These are phyloP conservation scores for Suillus placidus DNA, from an alignment of 768 basidiomycete species.

Conservation along the genomic window DNA sequence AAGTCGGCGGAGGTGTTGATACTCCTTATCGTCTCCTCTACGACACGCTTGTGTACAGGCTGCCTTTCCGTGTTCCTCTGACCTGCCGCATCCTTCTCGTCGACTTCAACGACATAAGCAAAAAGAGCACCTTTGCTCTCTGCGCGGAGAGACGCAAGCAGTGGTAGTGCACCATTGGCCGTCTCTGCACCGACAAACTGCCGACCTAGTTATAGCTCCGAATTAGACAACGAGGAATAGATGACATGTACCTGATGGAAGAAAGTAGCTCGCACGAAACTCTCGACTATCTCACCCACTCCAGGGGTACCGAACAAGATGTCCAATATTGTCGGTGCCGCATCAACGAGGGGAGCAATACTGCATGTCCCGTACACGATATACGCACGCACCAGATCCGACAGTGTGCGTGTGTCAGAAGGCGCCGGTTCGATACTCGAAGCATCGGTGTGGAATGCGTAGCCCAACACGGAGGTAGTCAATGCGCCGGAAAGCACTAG, in stretches of 20 bases:
- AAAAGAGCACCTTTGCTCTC: slow-evolving; percentile 78
- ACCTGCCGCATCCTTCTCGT: slow-evolving; percentile 55
- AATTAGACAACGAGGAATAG: not conserved
- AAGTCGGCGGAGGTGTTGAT: slow-evolving; percentile 83
- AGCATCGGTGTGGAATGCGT: not conserved
- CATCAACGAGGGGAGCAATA: slow-evolving; percentile 73
- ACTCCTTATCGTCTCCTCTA: slow-evolving; percentile 74
- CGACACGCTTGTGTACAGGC: slow-evolving; percentile 59
- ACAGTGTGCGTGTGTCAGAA: slow-evolving; percentile 2
- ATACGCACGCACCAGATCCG: slow-evolving; percentile 54
- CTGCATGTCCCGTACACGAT: slow-evolving; percentile 83
- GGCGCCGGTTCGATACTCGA: not conserved
- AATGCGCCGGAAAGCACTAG: slow-evolving; percentile 7
- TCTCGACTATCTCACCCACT: slow-evolving; percentile 64
- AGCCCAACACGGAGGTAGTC: not conserved
- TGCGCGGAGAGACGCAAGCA: slow-evolving; percentile 61
- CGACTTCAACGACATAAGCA: slow-evolving; percentile 85
- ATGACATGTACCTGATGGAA: slow-evolving; percentile 67
- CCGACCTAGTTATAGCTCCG: not conserved
- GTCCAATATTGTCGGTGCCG: slow-evolving; percentile 67
- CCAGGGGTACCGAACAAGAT: slow-evolving; percentile 51
- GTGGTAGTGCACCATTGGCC: slow-evolving; percentile 64
- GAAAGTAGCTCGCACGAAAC: slow-evolving; percentile 77
- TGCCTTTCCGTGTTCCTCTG: slow-evolving; percentile 20
- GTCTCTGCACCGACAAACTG: slow-evolving; percentile 92